These are phyloP conservation scores for Verticillium zaregamsianum DNA, from an alignment of 2,329 filamentous ascomycete genomes.

Conservation along the genomic window DNA sequence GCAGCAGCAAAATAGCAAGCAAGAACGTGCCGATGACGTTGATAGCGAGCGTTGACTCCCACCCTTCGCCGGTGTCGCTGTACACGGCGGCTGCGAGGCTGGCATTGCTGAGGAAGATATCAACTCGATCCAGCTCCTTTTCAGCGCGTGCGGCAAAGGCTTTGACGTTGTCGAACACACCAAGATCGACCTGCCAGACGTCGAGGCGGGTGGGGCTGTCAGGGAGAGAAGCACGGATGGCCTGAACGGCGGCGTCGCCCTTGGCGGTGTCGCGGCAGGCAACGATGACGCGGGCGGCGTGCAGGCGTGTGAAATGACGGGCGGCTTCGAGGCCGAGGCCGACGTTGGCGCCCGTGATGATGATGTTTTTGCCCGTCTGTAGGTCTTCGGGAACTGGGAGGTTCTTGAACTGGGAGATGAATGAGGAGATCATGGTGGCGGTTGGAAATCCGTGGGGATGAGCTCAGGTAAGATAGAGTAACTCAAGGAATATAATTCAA, in stretches of 20 bases:
- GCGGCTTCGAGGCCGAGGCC: conserved; percentile 38
- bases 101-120: conserved; percentile 32
- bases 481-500: not conserved
- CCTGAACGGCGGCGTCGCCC: conserved; percentile 33
- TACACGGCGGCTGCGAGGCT: conserved; percentile 18
- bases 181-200: conserved; percentile 41
- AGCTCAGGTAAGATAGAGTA: not conserved
- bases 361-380: conserved; percentile 28
- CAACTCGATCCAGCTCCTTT: conserved; percentile 26
- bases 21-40: conserved; percentile 44
- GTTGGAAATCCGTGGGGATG: not conserved
- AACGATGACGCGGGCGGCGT: conserved; percentile 36
- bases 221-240: conserved; percentile 24
- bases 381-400: conserved; percentile 26
- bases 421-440: conserved; percentile 6
- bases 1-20: conserved; percentile 37
- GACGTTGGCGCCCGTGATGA: conserved; percentile 40
- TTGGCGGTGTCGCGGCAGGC: conserved; percentile 33
- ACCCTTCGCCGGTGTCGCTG: conserved; percentile 26
- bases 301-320: conserved; percentile 33
- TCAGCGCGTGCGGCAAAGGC: conserved; percentile 28
- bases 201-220: conserved; percentile 24
- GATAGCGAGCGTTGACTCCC: conserved; percentile 37
- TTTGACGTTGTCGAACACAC: conserved; percentile 16
- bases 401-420: conserved; percentile 16